Percentiles rank a stretch among this genome's conserved stretches.
These are phyloP conservation scores for Kwoniella bestiolae DNA, from an alignment of 768 basidiomycete species.

Conservation along the genomic window DNA sequence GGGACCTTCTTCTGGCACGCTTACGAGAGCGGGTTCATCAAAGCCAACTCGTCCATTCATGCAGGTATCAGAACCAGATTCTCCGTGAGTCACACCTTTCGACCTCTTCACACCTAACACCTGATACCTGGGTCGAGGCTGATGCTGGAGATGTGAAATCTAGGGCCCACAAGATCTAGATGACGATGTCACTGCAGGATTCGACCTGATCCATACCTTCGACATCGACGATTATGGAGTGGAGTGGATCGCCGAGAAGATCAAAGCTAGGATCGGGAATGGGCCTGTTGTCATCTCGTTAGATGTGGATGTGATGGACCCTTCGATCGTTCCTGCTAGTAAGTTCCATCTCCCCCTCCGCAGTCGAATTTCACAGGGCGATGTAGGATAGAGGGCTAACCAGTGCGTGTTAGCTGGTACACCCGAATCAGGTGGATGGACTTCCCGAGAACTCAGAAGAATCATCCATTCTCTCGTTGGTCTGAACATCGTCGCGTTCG, in stretches of 20 bases:
- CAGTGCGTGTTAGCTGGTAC: constrained; percentile 51
- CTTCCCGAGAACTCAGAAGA: constrained; percentile 46
- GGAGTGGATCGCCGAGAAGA: constrained; percentile 69
- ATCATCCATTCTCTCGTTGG: constrained; percentile 50
- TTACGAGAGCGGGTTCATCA: constrained; percentile 74
- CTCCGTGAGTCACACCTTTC: constrained; percentile 59
- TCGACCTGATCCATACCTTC: constrained; percentile 76
- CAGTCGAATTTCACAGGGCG: no score
- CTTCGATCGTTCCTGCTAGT: constrained; percentile 50
- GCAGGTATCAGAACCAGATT: constrained; percentile 84
- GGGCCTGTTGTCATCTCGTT: constrained; percentile 71
- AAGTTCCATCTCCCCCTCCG: constrained; percentile 9
- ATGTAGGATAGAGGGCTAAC: no score
- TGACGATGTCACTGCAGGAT: constrained; percentile 74
- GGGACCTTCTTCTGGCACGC: constrained; percentile 86
- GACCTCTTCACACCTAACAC: background rate
- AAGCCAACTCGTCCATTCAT: constrained; percentile 71
- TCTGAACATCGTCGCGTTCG: constrained; percentile 51
- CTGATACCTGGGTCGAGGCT: background rate
- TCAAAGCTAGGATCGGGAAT: constrained; percentile 72
- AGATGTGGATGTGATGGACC: constrained; percentile 56
- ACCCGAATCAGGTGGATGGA: constrained; percentile 50
- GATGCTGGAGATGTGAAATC: background rate
- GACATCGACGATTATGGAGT: constrained; percentile 83
- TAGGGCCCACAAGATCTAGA: constrained; percentile 71